Conservation (phyloP, 345 rosid species). For the Cardiospermum halicacabum region DNA sequence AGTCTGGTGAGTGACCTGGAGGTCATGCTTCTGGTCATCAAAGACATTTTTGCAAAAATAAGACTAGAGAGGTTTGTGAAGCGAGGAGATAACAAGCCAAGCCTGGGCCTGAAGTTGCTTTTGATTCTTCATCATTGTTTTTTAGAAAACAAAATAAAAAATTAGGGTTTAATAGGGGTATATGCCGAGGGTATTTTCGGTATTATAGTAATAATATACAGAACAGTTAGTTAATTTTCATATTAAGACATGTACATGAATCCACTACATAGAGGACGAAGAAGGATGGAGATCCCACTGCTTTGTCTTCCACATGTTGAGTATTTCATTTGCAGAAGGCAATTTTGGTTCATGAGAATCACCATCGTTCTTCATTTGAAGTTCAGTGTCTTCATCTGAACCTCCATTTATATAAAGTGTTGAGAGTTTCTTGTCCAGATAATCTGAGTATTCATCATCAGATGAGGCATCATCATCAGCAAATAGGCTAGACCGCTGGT, state of each 20-base stretch:
- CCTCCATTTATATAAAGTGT: conserved; percentile 28
- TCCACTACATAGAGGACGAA: too few relatives aligned
- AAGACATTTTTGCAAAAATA: conserved; percentile 8
- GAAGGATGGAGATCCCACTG: conserved; percentile 27
- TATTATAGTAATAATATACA: not conserved
- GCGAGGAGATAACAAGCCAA: too few relatives aligned
- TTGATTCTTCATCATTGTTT: too few relatives aligned
- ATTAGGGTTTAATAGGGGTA: not conserved
- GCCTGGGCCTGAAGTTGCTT: not conserved
- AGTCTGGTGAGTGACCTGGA: conserved; percentile 25
- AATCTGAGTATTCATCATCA: conserved; percentile 15
- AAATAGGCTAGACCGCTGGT: not conserved
- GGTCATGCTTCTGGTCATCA: conserved; percentile 8
- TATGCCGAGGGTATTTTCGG: not conserved
- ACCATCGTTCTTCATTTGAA: conserved; percentile 20
- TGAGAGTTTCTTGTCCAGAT: conserved; percentile 30
- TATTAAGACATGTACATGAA: too few relatives aligned
- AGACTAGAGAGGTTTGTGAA: not conserved
- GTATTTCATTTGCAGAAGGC: conserved; percentile 66
- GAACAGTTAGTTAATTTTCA: too few relatives aligned
- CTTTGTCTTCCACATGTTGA: conserved; percentile 54
- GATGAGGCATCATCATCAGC: not conserved
- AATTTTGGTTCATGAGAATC: conserved; percentile 26
- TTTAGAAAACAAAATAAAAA: too few relatives aligned
- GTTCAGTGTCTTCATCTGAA: conserved; percentile 12